Evolutionary conservation across 1,139 yeast genomes (phyloP).

Genomic region (Groenewaldozyma auringiensis): DNA sequence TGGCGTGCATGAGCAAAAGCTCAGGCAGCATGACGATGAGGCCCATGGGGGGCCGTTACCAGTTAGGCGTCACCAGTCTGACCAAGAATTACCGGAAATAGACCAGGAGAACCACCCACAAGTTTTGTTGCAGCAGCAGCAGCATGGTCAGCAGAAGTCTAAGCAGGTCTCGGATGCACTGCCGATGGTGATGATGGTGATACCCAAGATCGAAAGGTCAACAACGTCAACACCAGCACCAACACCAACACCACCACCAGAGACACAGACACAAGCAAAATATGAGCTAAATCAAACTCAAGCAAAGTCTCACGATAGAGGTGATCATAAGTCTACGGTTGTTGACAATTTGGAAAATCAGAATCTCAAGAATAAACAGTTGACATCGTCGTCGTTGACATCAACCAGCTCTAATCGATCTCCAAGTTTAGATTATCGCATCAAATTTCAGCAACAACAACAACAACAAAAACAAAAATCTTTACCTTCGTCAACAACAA

Average conservation of each 20-base stretch:
- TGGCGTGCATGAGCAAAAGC: background rate
- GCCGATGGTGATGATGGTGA: background rate
- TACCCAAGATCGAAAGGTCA: no score
- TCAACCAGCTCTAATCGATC: background rate
- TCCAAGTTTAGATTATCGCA: background rate
- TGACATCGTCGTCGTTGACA: background rate
- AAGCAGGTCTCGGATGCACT: background rate
- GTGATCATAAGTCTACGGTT: background rate
- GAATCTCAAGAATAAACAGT: background rate
- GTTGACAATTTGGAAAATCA: background rate
- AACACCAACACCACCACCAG: no score
- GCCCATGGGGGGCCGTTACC: background rate
- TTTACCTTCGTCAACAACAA: background rate
- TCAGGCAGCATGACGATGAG: background rate
- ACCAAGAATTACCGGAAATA: background rate
- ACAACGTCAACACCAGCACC: no score
- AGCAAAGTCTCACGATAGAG: background rate
- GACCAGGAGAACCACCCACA: background rate
- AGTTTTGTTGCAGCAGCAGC: background rate
- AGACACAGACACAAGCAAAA: background rate
- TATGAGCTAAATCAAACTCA: background rate
- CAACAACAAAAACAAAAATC: background rate
- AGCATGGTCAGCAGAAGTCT: slow-evolving; percentile 1
- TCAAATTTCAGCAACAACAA: background rate
- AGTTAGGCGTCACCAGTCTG: background rate